These are phyloP conservation scores for Entophlyctis helioformis DNA, from an alignment of 192 early-diverging fungal species.

Conservation along the genomic window DNA sequence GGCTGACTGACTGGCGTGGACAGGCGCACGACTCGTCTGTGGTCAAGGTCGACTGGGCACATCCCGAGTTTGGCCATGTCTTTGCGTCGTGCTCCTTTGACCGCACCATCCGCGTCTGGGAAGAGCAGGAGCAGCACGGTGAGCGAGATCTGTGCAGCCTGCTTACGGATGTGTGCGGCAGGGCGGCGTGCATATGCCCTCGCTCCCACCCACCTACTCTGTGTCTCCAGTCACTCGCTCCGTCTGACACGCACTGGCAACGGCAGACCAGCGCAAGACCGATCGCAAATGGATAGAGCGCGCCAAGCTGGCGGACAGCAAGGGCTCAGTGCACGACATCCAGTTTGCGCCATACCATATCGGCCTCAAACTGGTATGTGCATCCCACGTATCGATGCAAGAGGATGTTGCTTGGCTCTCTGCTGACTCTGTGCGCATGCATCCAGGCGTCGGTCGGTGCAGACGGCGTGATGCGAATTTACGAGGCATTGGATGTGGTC, in stretches of 20 bases:
- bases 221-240: not conserved
- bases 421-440: not conserved
- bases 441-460: conserved; percentile 63
- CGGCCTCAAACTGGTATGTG: conserved; percentile 61
- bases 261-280: conserved; percentile 31
- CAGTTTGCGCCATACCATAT: conserved; percentile 78
- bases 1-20: not conserved
- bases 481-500: conserved; percentile 72
- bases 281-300: conserved; percentile 58
- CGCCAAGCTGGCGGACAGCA: conserved; percentile 52
- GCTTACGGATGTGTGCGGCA: too few species aligned
- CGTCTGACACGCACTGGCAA: not conserved
- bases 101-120: conserved; percentile 82
- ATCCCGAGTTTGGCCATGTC: conserved; percentile 89
- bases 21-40: conserved; percentile 80
- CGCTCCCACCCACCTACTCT: too few species aligned
- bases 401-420: too few species aligned
- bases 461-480: conserved; percentile 76
- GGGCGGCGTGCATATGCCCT: too few species aligned
- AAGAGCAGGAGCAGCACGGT: conserved; percentile 71
- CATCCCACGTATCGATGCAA: not conserved
- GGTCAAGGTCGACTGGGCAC: conserved; percentile 81
- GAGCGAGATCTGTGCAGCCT: not conserved
- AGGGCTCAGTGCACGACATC: conserved; percentile 71
- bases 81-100: conserved; percentile 89